phyloP scores from a whole-genome alignment of 352 stramenopile genomes.

The Vaucheria bursata region DNA sequence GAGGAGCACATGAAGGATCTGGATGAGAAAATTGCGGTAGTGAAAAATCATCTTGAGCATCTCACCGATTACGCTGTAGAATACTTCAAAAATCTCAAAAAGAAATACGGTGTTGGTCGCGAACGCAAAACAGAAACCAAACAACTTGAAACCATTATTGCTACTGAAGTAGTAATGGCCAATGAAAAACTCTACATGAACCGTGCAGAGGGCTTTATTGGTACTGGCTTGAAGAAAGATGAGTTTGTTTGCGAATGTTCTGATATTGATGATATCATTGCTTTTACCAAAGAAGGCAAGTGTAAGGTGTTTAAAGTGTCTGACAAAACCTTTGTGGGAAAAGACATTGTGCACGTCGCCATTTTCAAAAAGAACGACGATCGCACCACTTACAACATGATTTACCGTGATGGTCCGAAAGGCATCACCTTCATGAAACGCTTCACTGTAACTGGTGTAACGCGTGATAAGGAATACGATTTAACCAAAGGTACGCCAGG shows the following conservation, averaged over 20 bases:
- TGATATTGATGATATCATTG: slow-evolving; percentile 1
- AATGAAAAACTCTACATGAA: not conserved
- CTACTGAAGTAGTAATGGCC: not conserved
- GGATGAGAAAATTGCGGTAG: not conserved
- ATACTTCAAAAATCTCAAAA: not conserved
- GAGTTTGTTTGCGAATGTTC: not conserved
- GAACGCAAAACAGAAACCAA: slow-evolving; percentile 3
- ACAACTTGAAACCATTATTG: not conserved
- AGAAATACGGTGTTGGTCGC: not conserved
- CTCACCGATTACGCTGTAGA: not conserved
- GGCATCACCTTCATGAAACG: not conserved
- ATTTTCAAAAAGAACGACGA: not conserved
- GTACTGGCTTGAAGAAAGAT: not conserved
- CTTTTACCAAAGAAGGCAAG: not conserved
- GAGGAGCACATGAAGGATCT: too few relatives aligned
- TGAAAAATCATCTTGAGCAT: not conserved
- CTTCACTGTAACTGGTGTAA: not conserved
- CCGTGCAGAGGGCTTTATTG: not conserved
- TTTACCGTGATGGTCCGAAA: not conserved
- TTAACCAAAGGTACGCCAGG: not conserved
- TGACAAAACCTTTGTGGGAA: not conserved
- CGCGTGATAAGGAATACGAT: not conserved
- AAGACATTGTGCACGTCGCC: not conserved
- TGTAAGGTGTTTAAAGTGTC: not conserved
- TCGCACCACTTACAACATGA: not conserved